These are phyloP conservation scores for Betula pendula DNA, from an alignment of 306 rosid species.

Conservation along the genomic window DNA sequence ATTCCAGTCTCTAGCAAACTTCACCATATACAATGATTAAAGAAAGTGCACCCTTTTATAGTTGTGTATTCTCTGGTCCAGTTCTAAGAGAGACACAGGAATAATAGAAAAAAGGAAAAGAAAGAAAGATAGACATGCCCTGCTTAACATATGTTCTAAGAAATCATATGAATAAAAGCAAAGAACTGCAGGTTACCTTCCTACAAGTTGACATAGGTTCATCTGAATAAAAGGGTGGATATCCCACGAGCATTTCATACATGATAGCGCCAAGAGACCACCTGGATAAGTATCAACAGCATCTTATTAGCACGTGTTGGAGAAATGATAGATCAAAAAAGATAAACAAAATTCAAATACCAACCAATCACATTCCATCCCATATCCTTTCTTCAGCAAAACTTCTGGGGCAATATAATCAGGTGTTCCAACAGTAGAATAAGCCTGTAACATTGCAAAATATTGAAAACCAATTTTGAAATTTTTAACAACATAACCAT, in stretches of 20 bases:
- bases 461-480: conserved; percentile 24
- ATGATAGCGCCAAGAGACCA: conserved; percentile 99
- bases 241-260: conserved; percentile 99
- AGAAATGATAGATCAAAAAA: conserved; percentile 16
- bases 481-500: neutral
- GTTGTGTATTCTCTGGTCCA: neutral
- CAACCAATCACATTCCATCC: conserved; percentile 97
- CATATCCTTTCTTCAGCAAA: conserved; percentile 97
- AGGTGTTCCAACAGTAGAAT: conserved; percentile 98
- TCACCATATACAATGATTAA: neutral
- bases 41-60: neutral
- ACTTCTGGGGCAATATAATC: conserved; percentile 99
- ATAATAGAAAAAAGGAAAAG: neutral
- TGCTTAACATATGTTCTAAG: conserved; percentile 14
- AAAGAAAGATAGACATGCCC: neutral
- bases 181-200: conserved; percentile 61
- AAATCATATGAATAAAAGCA: conserved; percentile 1
- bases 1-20: neutral
- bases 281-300: conserved; percentile 52
- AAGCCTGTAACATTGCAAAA: conserved; percentile 66
- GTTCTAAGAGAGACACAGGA: neutral
- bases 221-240: conserved; percentile 96
- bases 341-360: conserved; percentile 33
- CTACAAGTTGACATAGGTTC: conserved; percentile 97
- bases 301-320: conserved; percentile 29